A percentile compares a stretch with the other conserved stretches of the same genome.
phyloP scores from a whole-genome alignment of 495 filamentous ascomycete genomes.

The Penicillium coffeae region DNA sequence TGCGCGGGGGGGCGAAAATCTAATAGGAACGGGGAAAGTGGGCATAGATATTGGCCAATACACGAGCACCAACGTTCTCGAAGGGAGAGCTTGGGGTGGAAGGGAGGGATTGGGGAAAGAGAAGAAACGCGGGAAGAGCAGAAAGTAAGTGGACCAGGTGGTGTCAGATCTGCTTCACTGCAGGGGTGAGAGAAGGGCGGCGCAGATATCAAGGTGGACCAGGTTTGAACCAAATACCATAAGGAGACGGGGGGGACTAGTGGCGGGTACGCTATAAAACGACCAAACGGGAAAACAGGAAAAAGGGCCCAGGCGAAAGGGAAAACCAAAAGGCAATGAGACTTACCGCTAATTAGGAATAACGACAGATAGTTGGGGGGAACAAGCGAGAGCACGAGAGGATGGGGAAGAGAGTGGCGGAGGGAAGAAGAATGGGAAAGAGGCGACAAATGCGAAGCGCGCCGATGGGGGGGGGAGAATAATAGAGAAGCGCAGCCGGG shows the following conservation, averaged over 20 bases:
- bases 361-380: constrained; percentile 1
- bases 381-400: no score
- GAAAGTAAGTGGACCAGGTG: constrained; percentile 27
- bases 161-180: constrained; percentile 29
- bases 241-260: constrained; percentile 3
- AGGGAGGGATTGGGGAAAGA: constrained; percentile 9
- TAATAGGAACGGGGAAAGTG: constrained; percentile 18
- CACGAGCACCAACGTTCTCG: constrained; percentile 1
- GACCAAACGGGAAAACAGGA: not conserved
- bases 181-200: constrained; percentile 22
- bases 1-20: constrained; percentile 24
- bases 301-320: not conserved
- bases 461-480: constrained; percentile 3
- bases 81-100: not conserved
- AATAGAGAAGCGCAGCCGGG: constrained; percentile 4
- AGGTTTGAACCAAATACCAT: constrained; percentile 7
- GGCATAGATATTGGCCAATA: not conserved
- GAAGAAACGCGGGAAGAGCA: constrained; percentile 16
- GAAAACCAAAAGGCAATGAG: not conserved
- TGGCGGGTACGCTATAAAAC: not conserved
- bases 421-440: constrained; percentile 4
- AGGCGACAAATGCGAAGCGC: constrained; percentile 3
- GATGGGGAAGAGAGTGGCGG: constrained; percentile 1
- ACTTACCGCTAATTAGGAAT: not conserved
- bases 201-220: constrained; percentile 23